Evolutionary conservation across 2,329 filamentous ascomycete genomes (phyloP).

Genomic region (Nothophoma quercina): DNA sequence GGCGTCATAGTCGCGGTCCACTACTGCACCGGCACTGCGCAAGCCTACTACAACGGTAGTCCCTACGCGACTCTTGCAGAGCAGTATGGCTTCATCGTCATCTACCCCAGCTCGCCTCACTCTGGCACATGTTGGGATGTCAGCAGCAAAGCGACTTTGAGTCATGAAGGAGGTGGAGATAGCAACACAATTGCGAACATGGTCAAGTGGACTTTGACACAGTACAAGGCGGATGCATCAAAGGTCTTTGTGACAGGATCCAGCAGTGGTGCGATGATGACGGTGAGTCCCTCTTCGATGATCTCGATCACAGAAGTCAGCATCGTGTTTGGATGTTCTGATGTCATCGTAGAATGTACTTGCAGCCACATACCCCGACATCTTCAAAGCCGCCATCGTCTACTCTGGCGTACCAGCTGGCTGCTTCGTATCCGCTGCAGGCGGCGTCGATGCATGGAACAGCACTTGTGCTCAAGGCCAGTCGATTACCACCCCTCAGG

Average conservation of each 20-base stretch:
- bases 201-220: constrained; percentile 62
- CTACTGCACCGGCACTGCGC: constrained; percentile 65
- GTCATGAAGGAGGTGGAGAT: constrained; percentile 65
- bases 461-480: constrained; percentile 59
- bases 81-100: constrained; percentile 66
- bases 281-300: constrained; percentile 37
- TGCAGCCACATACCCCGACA: constrained; percentile 60
- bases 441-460: constrained; percentile 60
- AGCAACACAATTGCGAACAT: constrained; percentile 66
- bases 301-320: no score
- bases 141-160: constrained; percentile 61
- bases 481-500: constrained; percentile 53
- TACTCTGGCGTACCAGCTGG: constrained; percentile 64
- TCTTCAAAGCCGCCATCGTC: constrained; percentile 61
- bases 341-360: constrained; percentile 52
- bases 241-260: constrained; percentile 64
- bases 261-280: constrained; percentile 66
- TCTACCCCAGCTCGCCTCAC: constrained; percentile 64
- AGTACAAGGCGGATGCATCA: constrained; percentile 60
- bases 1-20: constrained; percentile 64
- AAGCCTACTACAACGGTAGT: constrained; percentile 57
- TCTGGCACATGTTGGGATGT: constrained; percentile 67
- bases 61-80: constrained; percentile 64
- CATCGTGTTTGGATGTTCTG: constrained; percentile 2
- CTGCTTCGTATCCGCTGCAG: constrained; percentile 58